Evolutionary conservation across 352 stramenopile species (phyloP).

Genomic region (Globisporangium alternatum): DNA sequence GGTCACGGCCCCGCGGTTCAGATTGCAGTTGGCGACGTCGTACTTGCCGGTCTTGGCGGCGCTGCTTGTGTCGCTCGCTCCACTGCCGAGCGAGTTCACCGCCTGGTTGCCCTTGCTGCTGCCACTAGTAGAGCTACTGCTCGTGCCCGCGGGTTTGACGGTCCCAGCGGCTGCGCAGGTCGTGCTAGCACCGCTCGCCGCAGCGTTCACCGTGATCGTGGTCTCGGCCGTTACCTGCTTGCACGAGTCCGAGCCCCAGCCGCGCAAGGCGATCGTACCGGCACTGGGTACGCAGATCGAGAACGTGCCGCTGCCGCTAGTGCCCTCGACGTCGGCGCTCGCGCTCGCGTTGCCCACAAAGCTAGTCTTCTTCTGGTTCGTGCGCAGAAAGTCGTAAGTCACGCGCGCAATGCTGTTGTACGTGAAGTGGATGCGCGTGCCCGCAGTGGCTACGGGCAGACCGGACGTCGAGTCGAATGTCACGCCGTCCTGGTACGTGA

Average conservation of each 20-base stretch:
- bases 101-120: conserved; percentile 6
- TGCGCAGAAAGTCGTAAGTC: conserved; percentile 59
- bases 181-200: not conserved
- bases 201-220: conserved; percentile 30
- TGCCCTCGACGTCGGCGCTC: conserved; percentile 24
- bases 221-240: conserved; percentile 45
- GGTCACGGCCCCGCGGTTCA: conserved; percentile 41
- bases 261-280: conserved; percentile 58
- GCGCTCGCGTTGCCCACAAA: conserved; percentile 32
- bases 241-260: conserved; percentile 55
- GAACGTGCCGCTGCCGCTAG: conserved; percentile 30
- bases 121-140: not conserved
- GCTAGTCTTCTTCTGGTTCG: conserved; percentile 63
- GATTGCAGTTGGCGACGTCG: conserved; percentile 44
- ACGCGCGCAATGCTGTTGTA: conserved; percentile 50
- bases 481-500: conserved; percentile 34
- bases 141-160: conserved; percentile 8
- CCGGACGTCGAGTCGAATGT: conserved; percentile 28
- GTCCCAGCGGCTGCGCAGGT: not conserved
- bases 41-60: conserved; percentile 16
- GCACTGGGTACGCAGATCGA: conserved; percentile 54
- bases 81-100: conserved; percentile 17
- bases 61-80: conserved; percentile 4
- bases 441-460: conserved; percentile 24
- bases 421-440: conserved; percentile 49